A percentile compares a stretch with the other conserved stretches of the same genome.
Evolutionary conservation across 2,329 filamentous ascomycete genomes (phyloP).

Genomic region (Aspergillus alliaceus): DNA sequence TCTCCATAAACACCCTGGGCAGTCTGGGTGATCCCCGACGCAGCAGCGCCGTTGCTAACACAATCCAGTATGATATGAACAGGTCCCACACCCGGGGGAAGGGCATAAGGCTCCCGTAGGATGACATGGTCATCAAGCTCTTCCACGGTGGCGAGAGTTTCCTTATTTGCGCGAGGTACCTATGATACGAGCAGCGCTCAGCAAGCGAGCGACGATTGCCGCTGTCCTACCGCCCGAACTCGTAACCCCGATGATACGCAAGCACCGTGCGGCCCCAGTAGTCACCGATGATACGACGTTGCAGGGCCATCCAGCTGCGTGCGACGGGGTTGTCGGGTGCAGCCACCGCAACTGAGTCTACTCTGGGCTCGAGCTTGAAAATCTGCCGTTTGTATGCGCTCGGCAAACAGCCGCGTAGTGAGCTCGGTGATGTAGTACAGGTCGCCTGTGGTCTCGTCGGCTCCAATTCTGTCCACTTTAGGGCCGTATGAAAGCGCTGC

Average conservation of each 20-base stretch:
- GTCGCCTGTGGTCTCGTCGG: not conserved
- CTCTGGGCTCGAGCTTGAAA: not conserved
- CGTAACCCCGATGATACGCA: conserved; percentile 3
- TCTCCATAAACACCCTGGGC: not conserved
- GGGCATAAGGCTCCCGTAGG: not conserved
- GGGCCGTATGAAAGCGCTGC: not conserved
- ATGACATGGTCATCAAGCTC: conserved; percentile 1
- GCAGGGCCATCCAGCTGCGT: conserved; percentile 4
- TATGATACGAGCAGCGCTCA: conserved; percentile 1
- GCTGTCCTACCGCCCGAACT: conserved; percentile 1
- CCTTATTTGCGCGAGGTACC: not conserved
- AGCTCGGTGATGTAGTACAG: conserved; percentile 2
- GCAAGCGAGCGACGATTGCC: not conserved
- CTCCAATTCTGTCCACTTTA: not conserved
- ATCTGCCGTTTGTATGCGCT: not conserved
- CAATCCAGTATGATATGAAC: conserved; percentile 4
- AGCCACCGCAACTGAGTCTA: not conserved
- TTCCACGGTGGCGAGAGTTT: not conserved
- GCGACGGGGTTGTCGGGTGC: not conserved
- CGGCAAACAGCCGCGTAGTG: not conserved
- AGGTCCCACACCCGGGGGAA: not conserved
- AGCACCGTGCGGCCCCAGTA: conserved; percentile 2
- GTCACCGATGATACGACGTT: not conserved
- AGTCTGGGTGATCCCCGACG: not conserved
- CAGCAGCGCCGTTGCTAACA: not conserved